These are phyloP conservation scores for Ligustrum vulgare DNA, from an alignment of 257 asterid species.

Conservation along the genomic window DNA sequence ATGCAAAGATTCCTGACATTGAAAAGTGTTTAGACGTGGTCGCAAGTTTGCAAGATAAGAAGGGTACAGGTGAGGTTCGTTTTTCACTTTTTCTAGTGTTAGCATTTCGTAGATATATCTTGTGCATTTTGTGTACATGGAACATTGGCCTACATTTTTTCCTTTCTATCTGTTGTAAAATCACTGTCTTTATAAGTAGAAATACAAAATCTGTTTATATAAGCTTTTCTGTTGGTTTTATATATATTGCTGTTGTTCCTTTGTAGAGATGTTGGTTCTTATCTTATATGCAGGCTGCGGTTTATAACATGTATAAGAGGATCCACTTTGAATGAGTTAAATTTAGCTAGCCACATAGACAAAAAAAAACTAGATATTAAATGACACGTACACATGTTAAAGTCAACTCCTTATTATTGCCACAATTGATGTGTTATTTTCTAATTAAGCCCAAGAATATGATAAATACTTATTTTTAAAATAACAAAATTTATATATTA, in stretches of 20 bases:
- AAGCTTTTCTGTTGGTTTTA: background rate
- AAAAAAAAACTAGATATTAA: no score
- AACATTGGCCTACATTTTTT: background rate
- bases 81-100: constrained; percentile 28
- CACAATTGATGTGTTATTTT: no score
- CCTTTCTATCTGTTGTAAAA: background rate
- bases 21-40: constrained; percentile 86
- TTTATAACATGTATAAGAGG: no score
- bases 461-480: no score
- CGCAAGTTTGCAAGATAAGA: constrained; percentile 75
- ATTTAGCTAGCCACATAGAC: no score
- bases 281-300: background rate
- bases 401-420: no score
- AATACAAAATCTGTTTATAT: background rate
- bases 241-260: background rate
- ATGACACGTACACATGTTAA: no score
- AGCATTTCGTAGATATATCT: background rate
- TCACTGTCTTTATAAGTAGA: background rate
- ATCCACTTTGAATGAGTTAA: no score
- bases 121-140: background rate
- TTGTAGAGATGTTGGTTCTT: background rate
- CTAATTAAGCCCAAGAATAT: no score
- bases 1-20: constrained; percentile 95
- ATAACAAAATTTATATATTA: no score
- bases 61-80: constrained; percentile 88